These are phyloP conservation scores for Morella rubra DNA, from an alignment of 306 rosid species.

Conservation along the genomic window DNA sequence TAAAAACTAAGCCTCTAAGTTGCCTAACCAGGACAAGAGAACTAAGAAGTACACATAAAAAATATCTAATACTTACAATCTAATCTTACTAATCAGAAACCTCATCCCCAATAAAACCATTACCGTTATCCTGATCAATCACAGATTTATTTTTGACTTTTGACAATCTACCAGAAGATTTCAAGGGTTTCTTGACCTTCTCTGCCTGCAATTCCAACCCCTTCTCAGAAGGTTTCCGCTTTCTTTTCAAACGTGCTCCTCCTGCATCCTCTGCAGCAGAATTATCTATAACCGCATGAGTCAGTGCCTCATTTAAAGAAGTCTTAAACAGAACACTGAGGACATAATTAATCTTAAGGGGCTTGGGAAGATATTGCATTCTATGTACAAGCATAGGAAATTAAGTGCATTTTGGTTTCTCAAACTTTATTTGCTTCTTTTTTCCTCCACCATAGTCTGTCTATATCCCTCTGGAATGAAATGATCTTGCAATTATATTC, in stretches of 20 bases:
- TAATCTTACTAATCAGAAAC: slow-evolving; percentile 47
- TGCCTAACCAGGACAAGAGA: neutral
- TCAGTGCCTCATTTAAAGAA: slow-evolving; percentile 6
- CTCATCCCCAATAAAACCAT: slow-evolving; percentile 49
- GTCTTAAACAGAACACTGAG: neutral
- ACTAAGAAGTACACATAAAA: neutral
- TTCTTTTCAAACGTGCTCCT: slow-evolving; percentile 59
- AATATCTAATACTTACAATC: neutral
- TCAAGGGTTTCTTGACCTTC: slow-evolving; percentile 60
- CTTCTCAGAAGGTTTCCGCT: slow-evolving; percentile 84
- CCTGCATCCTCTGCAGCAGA: slow-evolving; percentile 59
- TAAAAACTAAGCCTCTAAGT: slow-evolving; percentile 6
- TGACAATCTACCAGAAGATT: slow-evolving; percentile 45
- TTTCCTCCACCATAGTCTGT: too few relatives aligned
- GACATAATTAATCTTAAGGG: neutral
- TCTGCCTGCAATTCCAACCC: slow-evolving; percentile 86
- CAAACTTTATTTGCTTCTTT: neutral
- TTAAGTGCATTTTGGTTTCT: neutral
- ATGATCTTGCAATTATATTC: neutral
- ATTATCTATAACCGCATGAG: slow-evolving; percentile 18
- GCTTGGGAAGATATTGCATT: neutral
- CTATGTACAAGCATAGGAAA: neutral
- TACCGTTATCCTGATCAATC: slow-evolving; percentile 46
- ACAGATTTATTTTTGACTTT: slow-evolving; percentile 48
- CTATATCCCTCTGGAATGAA: too few relatives aligned